phyloP scores from a whole-genome alignment of 257 asterid genomes.

The Solanum pinnatisectum region DNA sequence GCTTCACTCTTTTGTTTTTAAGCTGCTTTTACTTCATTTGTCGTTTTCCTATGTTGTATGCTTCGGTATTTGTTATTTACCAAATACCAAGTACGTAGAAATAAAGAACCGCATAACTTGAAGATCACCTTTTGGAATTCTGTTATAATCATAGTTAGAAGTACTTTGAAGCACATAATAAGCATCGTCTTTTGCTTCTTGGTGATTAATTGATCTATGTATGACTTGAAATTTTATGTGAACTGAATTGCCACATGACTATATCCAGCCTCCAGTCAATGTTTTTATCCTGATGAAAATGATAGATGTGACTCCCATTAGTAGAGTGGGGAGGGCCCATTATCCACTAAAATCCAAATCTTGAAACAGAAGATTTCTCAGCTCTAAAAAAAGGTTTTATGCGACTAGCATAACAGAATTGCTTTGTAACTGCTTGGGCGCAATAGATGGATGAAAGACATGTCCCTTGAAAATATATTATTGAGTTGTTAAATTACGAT shows the following conservation, averaged over 20 bases:
- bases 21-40: not conserved
- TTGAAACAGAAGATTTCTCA: not conserved
- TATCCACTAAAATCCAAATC: not conserved
- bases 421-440: not conserved
- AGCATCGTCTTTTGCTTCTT: not conserved
- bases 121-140: not conserved
- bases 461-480: not conserved
- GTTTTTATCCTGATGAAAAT: not conserved
- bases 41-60: not conserved
- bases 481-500: not conserved
- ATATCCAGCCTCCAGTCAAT: not conserved
- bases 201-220: not conserved
- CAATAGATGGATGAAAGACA: not conserved
- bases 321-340: not conserved
- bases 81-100: not conserved
- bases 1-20: not conserved
- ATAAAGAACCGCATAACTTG: not conserved
- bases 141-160: not conserved
- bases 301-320: not conserved
- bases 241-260: not conserved
- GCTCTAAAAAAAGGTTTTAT: not conserved
- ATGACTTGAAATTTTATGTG: not conserved
- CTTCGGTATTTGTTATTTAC: not conserved
- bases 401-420: not conserved
- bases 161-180: not conserved